A percentile compares a stretch with the other conserved stretches of the same genome.
phyloP scores from a whole-genome alignment of 305 asterid genomes.

The Fraxinus sp. region DNA sequence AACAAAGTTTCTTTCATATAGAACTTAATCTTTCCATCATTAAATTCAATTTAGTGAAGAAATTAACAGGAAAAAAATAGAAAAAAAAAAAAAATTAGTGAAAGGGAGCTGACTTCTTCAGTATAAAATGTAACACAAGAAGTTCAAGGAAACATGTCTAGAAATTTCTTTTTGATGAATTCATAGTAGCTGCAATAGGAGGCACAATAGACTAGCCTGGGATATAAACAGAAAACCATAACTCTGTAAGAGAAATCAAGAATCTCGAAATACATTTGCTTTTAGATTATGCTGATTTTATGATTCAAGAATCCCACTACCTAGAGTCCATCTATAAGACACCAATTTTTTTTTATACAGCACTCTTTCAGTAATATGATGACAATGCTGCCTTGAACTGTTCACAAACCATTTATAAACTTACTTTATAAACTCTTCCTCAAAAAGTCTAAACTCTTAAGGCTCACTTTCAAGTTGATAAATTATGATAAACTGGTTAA shows the following conservation, averaged over 20 bases:
- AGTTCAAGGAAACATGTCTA: neutral
- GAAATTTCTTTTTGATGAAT: neutral
- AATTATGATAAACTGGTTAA: neutral
- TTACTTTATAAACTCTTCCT: constrained; percentile 1
- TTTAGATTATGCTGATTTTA: neutral
- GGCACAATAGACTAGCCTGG: neutral
- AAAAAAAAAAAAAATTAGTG: neutral
- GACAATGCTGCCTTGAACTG: neutral
- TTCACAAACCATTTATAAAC: neutral
- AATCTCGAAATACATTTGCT: neutral
- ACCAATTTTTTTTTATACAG: neutral
- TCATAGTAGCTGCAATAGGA: neutral
- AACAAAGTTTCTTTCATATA: neutral
- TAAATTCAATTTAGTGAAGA: neutral
- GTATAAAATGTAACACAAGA: neutral
- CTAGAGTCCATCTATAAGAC: neutral
- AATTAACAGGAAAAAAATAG: neutral
- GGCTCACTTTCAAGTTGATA: constrained; percentile 7
- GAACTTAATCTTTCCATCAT: neutral
- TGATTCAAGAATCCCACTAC: neutral
- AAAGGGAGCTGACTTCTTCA: neutral
- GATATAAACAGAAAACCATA: neutral
- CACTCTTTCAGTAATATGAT: neutral
- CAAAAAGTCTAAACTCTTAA: neutral
- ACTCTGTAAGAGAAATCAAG: neutral